Base-by-base conservation (phyloP, 2,329 filamentous ascomycete genomes). In the Sporothrix euskadiensis region DNA sequence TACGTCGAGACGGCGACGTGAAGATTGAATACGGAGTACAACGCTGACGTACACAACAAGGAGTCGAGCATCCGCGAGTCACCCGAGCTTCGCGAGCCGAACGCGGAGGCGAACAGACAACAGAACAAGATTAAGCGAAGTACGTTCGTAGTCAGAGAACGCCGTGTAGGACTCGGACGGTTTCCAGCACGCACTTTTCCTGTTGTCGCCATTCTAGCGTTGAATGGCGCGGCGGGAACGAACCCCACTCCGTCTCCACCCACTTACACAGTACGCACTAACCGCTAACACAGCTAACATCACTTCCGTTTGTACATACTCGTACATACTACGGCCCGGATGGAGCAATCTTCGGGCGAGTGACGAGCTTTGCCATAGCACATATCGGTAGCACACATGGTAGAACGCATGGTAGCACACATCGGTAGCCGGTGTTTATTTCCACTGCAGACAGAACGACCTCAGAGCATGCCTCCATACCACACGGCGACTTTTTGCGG, bases 191-290 rank as follows among this genome's bases (percentile, higher is more conserved):
- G 44, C 44, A 49, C 14, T 3, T 35, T 57, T 35, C 35, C n/a
- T 49, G 14, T 26, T 65, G 30, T 56, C 72, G 66, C 68, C 57
- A 73, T 73, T 35, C 41, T 73, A 59, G 72, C 68, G 72, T 57
- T 44, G 8, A 12, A 73, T 73, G 72, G 32, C 72, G 72, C 66
- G 35, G 47, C 14, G 12, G 14, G 44, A 19, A 19, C 4, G 44
- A 32, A 7, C 57, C 22, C 72, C 72, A 66, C 68, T 3, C 14
- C 4, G 35, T 35, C 35, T 35, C 35, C 35, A 35, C 35, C 35
- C 35, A 35, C 35, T 35, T 5, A 35, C 44, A 49, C 4, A 12
- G 19, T 14, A 26, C 26, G 2, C 26, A 26, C 26, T 26, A 26
- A 26, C 26, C 1, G 26, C 26, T 35, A 35, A 35, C 14, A 49